A percentile compares a stretch with the other conserved stretches of the same genome.
These are phyloP conservation scores for Ambrosia hybrid DNA, from an alignment of 140 eudicot genomes.

Conservation along the genomic window DNA sequence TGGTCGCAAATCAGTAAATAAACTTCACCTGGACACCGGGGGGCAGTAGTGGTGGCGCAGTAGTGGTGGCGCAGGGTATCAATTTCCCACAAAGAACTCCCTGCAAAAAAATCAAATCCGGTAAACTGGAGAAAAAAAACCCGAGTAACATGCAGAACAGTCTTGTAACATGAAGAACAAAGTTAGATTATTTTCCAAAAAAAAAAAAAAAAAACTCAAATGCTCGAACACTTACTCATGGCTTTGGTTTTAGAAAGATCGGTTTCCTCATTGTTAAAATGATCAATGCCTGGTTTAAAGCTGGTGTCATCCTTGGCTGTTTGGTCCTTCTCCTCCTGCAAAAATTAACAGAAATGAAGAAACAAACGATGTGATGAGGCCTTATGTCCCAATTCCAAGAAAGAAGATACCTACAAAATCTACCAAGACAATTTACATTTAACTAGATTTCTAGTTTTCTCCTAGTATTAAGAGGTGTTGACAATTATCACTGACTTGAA, in stretches of 20 bases:
- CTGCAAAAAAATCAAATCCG: constrained; percentile 32
- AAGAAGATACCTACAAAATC: not conserved
- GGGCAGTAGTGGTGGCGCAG: constrained; percentile 92
- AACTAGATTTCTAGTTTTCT: too few species aligned
- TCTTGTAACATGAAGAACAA: not conserved
- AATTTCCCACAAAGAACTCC: constrained; percentile 92
- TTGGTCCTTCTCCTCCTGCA: constrained; percentile 50
- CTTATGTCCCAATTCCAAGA: not conserved
- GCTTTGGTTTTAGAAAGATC: constrained; percentile 73
- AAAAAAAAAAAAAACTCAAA: not conserved
- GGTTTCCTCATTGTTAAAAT: constrained; percentile 61
- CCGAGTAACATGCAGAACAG: not conserved
- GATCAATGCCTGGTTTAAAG: constrained; percentile 64
- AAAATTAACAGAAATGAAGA: not conserved
- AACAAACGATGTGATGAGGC: not conserved
- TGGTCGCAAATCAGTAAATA: not conserved
- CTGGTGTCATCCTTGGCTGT: constrained; percentile 28
- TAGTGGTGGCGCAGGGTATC: constrained; percentile 89
- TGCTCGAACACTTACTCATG: constrained; percentile 53
- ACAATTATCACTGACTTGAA: not conserved
- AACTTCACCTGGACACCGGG: constrained; percentile 73
- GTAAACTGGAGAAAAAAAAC: too few species aligned
- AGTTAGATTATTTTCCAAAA: not conserved
- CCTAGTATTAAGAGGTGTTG: not conserved
- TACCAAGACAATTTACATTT: too few species aligned